Percentiles rank a stretch among this genome's conserved stretches.
These are phyloP conservation scores for Cytospora piceae DNA, from an alignment of 2,329 filamentous ascomycete genomes.

Conservation along the genomic window DNA sequence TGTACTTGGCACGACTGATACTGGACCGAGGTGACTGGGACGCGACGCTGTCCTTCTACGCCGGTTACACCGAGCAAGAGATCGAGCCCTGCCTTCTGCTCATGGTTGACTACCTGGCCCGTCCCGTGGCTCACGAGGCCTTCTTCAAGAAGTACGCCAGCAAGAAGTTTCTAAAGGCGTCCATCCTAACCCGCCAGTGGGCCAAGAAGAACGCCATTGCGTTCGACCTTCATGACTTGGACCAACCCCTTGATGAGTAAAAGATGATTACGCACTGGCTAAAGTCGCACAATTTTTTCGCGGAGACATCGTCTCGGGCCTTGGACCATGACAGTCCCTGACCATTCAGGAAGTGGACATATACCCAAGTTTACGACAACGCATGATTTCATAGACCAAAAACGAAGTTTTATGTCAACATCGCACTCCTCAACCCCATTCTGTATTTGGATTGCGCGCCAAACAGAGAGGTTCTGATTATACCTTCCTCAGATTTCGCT, in stretches of 20 bases:
- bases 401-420: slow-evolving; percentile 27
- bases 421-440: slow-evolving; percentile 20
- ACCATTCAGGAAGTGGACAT: slow-evolving; percentile 18
- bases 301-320: slow-evolving; percentile 13
- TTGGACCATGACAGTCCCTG: slow-evolving; percentile 19
- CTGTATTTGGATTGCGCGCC: slow-evolving; percentile 26
- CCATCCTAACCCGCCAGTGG: slow-evolving; percentile 90
- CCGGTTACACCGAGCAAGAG: slow-evolving; percentile 90
- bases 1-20: slow-evolving; percentile 92
- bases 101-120: slow-evolving; percentile 95
- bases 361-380: slow-evolving; percentile 26
- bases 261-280: slow-evolving; percentile 35
- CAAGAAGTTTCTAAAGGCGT: slow-evolving; percentile 99
- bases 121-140: slow-evolving; percentile 89
- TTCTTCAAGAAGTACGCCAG: slow-evolving; percentile 99
- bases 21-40: slow-evolving; percentile 93
- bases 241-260: slow-evolving; percentile 56
- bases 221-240: slow-evolving; percentile 56
- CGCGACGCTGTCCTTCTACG: slow-evolving; percentile 83
- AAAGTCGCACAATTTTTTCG: slow-evolving; percentile 6
- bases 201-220: slow-evolving; percentile 75
- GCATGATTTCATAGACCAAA: slow-evolving; percentile 28
- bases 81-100: slow-evolving; percentile 89
- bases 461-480: slow-evolving; percentile 22
- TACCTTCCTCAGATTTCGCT: slow-evolving; percentile 29